Base-by-base conservation (phyloP, 148 eudicot genomes). In the Agrostemma githago region DNA sequence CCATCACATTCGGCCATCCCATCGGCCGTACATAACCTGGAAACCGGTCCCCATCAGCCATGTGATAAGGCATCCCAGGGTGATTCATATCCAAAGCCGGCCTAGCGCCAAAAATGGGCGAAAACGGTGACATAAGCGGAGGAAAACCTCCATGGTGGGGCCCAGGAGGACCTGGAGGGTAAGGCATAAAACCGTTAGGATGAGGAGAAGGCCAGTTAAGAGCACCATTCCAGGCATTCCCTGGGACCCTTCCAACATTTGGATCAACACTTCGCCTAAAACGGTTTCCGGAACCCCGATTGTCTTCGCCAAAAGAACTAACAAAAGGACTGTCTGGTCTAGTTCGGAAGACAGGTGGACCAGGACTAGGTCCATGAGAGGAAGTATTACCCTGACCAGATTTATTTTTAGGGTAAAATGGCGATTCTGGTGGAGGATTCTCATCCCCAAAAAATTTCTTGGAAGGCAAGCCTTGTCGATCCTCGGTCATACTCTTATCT, bases 201-300 rank as follows among this genome's bases (percentile, higher is more conserved):
- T 89, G 58, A 12, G 93, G 92, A 26, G 97, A 82, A 76, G 96
- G 92, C 98, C 98, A 94, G 72, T 76, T 92, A 60, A 88, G 96
- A 69, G 83, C 84, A 39, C 93, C 89, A 73, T 88, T 89, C 97
- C 97, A 94, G 61, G 88, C 72, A 79, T 83, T 89, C 68, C 89
- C 96, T 71, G 88, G 98, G 9, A 77, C 76, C 78, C 98, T 89
- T 80, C 88, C 93, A 58, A 87, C 71, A 72, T 82, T 87, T 5
- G 87, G 83, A 83, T 93, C 97, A 62, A 74, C 87, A 66, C 81
- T 77, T 79, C 97, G 88, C 84, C 97, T 84, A 58, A 86, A 89
- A 59, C 90, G 91, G 77, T 68, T 84, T 72, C 76, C 83, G 38
- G 88, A 87, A 67, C 84, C 83, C 80, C 97, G 84, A 62, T 68